Conservation (phyloP, 2,329 filamentous ascomycete species). For the Colletotrichum theobromicola region DNA sequence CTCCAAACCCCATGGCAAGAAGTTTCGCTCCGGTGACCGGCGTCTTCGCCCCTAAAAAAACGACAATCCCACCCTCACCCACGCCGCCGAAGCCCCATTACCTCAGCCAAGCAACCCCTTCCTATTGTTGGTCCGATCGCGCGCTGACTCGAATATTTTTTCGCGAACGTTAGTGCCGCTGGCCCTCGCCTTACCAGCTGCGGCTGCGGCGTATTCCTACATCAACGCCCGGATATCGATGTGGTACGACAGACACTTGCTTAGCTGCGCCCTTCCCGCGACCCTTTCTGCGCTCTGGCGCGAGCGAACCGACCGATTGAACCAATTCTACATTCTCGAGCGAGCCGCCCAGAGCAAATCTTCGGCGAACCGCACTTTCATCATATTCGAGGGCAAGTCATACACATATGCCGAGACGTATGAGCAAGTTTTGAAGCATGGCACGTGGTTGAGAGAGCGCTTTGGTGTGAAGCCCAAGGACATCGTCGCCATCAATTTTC, state of each 20-base stretch:
- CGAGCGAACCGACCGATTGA: constrained; percentile 66
- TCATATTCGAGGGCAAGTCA: constrained; percentile 71
- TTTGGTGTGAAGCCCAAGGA: constrained; percentile 72
- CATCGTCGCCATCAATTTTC: constrained; percentile 80
- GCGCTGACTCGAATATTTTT: constrained; percentile 1
- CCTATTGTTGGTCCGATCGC: background rate
- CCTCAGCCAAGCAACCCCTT: background rate
- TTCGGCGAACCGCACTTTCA: constrained; percentile 59
- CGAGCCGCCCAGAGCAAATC: constrained; percentile 58
- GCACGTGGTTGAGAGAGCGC: constrained; percentile 72
- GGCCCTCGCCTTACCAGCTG: constrained; percentile 62
- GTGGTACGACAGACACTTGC: constrained; percentile 67
- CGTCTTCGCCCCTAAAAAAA: background rate
- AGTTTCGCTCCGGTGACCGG: background rate
- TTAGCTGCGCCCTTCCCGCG: constrained; percentile 59
- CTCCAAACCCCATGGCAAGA: background rate
- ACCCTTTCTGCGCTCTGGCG: constrained; percentile 47
- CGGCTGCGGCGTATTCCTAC: constrained; percentile 74
- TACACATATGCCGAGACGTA: constrained; percentile 83
- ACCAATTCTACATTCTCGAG: constrained; percentile 79
- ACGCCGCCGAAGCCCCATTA: background rate
- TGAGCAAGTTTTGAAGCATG: constrained; percentile 72
- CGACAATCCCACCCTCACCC: background rate
- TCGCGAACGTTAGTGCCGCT: constrained; percentile 50
- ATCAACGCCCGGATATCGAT: constrained; percentile 74